Percentiles rank a stretch among this genome's conserved stretches.
Conservation (phyloP, 2,329 filamentous ascomycete genomes). For the Ilyonectria destructans region DNA sequence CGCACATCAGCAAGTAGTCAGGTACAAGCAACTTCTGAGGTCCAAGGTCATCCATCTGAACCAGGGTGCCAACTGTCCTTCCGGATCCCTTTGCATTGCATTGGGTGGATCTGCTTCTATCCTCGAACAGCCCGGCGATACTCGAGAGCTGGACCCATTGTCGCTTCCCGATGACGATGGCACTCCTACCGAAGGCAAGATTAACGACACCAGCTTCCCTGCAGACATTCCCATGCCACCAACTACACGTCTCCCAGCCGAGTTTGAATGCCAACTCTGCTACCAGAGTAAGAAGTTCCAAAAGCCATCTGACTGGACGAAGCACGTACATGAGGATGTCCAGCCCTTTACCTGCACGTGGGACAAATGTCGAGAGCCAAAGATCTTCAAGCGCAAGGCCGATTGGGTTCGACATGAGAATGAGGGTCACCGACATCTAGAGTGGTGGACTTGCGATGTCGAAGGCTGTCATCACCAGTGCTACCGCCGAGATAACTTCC, state of each 20-base stretch:
- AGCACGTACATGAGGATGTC: constrained; percentile 94
- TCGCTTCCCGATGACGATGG: constrained; percentile 71
- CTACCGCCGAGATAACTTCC: constrained; percentile 92
- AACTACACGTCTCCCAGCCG: constrained; percentile 82
- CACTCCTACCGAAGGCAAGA: constrained; percentile 78
- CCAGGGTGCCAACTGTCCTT: constrained; percentile 74
- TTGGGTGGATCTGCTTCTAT: constrained; percentile 77
- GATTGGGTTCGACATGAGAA: constrained; percentile 97
- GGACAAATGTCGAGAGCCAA: constrained; percentile 84
- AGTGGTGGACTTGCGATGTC: constrained; percentile 91
- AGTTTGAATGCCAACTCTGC: constrained; percentile 92
- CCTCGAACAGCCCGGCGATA: constrained; percentile 73
- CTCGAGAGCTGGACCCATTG: constrained; percentile 70
- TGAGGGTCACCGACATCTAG: constrained; percentile 89
- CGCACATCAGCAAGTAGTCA: constrained; percentile 83
- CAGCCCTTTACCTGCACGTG: constrained; percentile 96
- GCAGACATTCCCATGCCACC: constrained; percentile 87
- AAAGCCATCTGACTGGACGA: constrained; percentile 97
- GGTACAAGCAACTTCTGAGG: constrained; percentile 85
- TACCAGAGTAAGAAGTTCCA: constrained; percentile 88
- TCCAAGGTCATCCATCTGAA: constrained; percentile 80
- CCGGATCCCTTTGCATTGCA: constrained; percentile 75
- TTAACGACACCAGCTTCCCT: constrained; percentile 83
- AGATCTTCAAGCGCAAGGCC: constrained; percentile 95
- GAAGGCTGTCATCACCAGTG: constrained; percentile 87